These are phyloP conservation scores for Pythium rhizo-oryzae DNA, from an alignment of 352 stramenopile species.

Conservation along the genomic window DNA sequence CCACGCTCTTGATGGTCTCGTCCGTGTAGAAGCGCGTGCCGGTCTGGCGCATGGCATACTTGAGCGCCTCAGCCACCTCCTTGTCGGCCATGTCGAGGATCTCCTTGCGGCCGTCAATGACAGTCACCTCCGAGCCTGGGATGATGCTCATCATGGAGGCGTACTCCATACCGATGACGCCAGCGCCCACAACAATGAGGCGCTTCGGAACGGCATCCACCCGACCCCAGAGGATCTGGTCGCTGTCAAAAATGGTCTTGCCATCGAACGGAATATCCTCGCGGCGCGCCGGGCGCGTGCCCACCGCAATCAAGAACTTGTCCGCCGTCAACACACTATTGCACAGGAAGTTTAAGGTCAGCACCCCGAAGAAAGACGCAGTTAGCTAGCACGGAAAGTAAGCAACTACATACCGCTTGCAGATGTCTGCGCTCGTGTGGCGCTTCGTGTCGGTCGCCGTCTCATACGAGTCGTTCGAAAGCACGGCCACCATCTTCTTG, in stretches of 20 bases:
- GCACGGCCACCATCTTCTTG: constrained; percentile 80
- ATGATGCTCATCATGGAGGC: constrained; percentile 93
- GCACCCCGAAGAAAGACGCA: too few species aligned
- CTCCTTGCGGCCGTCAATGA: constrained; percentile 87
- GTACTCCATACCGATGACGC: constrained; percentile 93
- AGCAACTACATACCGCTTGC: constrained; percentile 61
- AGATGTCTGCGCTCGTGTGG: constrained; percentile 78
- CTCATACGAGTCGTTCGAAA: constrained; percentile 86
- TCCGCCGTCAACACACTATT: constrained; percentile 78
- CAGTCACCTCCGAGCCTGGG: constrained; percentile 86
- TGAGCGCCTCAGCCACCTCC: constrained; percentile 85
- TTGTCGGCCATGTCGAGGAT: constrained; percentile 90
- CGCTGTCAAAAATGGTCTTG: constrained; percentile 83
- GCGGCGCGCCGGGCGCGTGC: constrained; percentile 78
- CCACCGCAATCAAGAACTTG: constrained; percentile 87
- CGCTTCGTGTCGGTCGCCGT: constrained; percentile 73
- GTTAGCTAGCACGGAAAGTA: background rate
- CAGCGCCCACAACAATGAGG: constrained; percentile 81
- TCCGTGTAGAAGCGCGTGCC: constrained; percentile 86
- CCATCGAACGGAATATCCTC: constrained; percentile 88
- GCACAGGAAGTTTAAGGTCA: background rate
- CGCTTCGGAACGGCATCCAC: constrained; percentile 74
- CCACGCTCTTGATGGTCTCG: constrained; percentile 79
- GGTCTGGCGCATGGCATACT: constrained; percentile 88
- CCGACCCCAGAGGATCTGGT: constrained; percentile 84